Evolutionary conservation across 176 grass and related monocot species (phyloP).

Genomic region (sorghum (Sorghum bicolor)): Sorghum_bicolor_NCBIv3 NC_012870.2:40760501-40761000

Average conservation of each 20-base stretch:
- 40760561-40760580: neutral
- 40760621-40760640: neutral
- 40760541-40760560: neutral
- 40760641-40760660: constrained; percentile 40
- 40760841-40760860: too few species aligned
- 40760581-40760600: neutral
- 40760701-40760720: constrained; percentile 75
- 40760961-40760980: too few species aligned
- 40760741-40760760: constrained; percentile 74
- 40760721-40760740: constrained; percentile 72
- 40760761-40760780: constrained; percentile 35
- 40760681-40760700: constrained; percentile 60
- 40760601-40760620: neutral
- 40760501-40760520: neutral
- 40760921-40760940: too few species aligned
- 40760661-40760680: constrained; percentile 66
- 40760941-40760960: too few species aligned
- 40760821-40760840: too few species aligned
- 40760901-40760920: too few species aligned
- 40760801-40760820: too few species aligned
- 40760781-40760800: too few species aligned
- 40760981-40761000: too few species aligned
- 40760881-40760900: too few species aligned
- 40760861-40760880: too few species aligned
- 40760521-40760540: neutral